phyloP scores from a whole-genome alignment of 2,329 filamentous ascomycete species.

The Ophiostoma sp. region DNA sequence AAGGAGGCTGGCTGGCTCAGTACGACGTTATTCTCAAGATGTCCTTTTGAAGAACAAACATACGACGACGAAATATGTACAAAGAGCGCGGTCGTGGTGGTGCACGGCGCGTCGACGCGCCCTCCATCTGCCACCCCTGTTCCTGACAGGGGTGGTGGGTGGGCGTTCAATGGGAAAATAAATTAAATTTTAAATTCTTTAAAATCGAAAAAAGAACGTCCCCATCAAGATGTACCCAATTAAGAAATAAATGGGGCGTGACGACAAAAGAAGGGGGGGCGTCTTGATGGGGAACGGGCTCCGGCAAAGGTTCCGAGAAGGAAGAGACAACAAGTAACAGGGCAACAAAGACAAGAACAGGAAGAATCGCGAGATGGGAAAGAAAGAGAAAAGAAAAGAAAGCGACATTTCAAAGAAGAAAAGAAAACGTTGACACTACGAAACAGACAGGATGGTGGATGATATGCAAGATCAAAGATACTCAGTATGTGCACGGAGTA shows the following conservation, averaged over 20 bases:
- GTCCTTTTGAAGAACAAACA: neutral
- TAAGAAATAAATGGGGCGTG: slow-evolving; percentile 5
- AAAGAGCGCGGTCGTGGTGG: neutral
- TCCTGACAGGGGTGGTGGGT: neutral
- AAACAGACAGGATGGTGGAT: neutral
- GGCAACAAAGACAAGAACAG: neutral
- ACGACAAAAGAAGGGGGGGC: neutral
- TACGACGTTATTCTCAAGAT: neutral
- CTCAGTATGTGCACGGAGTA: too few relatives aligned
- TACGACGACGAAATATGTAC: neutral
- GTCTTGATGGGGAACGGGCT: neutral
- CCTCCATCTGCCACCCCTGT: neutral
- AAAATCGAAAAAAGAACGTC: neutral
- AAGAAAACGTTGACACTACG: neutral
- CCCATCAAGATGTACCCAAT: slow-evolving; percentile 6
- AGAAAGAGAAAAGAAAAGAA: neutral
- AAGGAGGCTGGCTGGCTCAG: neutral
- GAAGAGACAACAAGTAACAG: neutral
- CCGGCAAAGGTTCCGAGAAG: slow-evolving; percentile 9
- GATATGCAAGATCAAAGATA: neutral
- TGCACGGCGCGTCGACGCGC: neutral
- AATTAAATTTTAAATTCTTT: neutral
- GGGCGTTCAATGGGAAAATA: neutral
- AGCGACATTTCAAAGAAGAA: neutral
- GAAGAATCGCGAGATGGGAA: neutral